These are phyloP conservation scores for Chrysanthemum seticuspe DNA, from an alignment of 129 eudicot species.

Conservation along the genomic window DNA sequence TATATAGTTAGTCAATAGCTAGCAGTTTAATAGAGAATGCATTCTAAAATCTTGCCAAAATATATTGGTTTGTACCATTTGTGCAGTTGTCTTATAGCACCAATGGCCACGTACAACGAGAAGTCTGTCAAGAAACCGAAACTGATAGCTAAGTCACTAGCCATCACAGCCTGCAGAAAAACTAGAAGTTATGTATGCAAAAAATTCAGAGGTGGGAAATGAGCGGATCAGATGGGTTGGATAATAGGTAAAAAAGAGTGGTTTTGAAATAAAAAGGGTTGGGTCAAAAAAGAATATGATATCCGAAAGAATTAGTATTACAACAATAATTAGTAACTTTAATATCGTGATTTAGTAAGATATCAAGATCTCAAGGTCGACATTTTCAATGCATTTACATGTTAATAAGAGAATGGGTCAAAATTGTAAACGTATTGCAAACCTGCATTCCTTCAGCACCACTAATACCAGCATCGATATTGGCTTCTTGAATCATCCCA, in stretches of 20 bases:
- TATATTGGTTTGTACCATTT: slow-evolving; percentile 55
- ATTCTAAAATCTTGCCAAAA: neutral
- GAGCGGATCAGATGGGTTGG: too few species aligned
- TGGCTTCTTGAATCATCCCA: slow-evolving; percentile 98
- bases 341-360: too few species aligned
- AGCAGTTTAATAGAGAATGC: slow-evolving; percentile 3
- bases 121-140: slow-evolving; percentile 87
- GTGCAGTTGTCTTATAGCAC: slow-evolving; percentile 96
- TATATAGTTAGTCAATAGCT: slow-evolving; percentile 11
- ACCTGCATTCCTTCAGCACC: slow-evolving; percentile 99
- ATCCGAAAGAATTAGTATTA: too few species aligned
- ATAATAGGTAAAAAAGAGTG: neutral
- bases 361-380: too few species aligned
- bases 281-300: neutral
- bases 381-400: neutral
- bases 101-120: slow-evolving; percentile 95
- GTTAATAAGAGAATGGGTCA: neutral
- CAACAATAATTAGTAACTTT: too few species aligned
- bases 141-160: slow-evolving; percentile 92
- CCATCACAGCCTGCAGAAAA: slow-evolving; percentile 91
- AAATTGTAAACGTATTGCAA: slow-evolving; percentile 26
- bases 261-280: neutral
- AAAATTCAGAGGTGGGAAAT: neutral
- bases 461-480: slow-evolving; percentile 90
- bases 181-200: neutral